phyloP scores from a whole-genome alignment of 192 early-diverging fungal species.

The Coemansia sp. region DNA sequence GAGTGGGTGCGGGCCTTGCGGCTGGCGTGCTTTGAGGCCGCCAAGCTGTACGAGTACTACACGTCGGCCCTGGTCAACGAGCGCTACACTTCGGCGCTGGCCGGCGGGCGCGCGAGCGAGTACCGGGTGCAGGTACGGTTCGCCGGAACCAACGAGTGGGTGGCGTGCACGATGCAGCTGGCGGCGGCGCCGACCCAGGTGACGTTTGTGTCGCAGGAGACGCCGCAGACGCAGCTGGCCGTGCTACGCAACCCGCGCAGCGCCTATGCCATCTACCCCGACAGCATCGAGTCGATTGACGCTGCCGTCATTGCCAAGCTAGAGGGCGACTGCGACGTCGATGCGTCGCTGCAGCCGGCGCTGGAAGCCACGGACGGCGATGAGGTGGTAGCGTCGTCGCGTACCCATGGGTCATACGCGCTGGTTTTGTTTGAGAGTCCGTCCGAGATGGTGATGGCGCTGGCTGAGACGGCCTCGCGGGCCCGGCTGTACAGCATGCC shows the following conservation, averaged over 20 bases:
- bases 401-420: constrained; percentile 43
- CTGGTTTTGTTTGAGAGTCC: constrained; percentile 47
- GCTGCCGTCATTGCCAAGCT: constrained; percentile 50
- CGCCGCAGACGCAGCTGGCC: constrained; percentile 28
- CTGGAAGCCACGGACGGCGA: constrained; percentile 40
- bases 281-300: constrained; percentile 45
- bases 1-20: constrained; percentile 68
- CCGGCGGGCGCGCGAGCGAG: constrained; percentile 13
- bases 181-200: constrained; percentile 19
- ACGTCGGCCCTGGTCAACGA: constrained; percentile 50
- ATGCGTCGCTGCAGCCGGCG: constrained; percentile 39
- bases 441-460: constrained; percentile 36
- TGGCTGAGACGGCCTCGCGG: constrained; percentile 22
- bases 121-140: constrained; percentile 46
- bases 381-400: constrained; percentile 19
- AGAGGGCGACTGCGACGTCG: constrained; percentile 51
- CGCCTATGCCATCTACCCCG: constrained; percentile 50
- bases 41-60: constrained; percentile 70
- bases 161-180: constrained; percentile 44
- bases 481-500: constrained; percentile 38
- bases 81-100: constrained; percentile 24
- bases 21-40: constrained; percentile 67
- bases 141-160: constrained; percentile 50
- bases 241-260: constrained; percentile 24
- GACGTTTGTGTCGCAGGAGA: constrained; percentile 20